Evolutionary conservation across 2,329 filamentous ascomycete genomes (phyloP).

Genomic region (Botrytis tulipae): DNA sequence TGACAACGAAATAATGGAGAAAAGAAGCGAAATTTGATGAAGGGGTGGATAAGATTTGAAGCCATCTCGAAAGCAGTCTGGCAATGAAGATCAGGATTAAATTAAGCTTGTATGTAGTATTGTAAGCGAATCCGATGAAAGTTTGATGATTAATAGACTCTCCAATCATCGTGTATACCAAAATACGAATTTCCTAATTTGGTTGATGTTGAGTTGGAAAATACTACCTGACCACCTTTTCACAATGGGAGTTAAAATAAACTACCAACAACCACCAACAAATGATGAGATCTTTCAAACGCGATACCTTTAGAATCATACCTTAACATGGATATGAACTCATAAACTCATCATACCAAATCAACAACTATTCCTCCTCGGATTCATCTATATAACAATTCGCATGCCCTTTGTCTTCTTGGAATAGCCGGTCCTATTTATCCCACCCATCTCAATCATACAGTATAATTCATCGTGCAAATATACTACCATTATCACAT

Average conservation of each 20-base stretch:
- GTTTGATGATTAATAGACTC: not conserved
- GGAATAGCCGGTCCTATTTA: not conserved
- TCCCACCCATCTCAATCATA: not conserved
- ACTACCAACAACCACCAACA: not conserved
- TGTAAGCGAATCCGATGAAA: not conserved
- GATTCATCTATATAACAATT: not conserved
- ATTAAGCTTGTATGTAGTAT: not conserved
- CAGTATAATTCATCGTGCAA: not conserved
- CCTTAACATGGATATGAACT: not conserved
- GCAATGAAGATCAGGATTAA: not conserved
- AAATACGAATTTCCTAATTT: not conserved
- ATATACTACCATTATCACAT: not conserved
- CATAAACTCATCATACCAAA: not conserved
- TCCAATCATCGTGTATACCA: not conserved
- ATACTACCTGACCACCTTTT: not conserved
- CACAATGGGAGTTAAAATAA: not conserved
- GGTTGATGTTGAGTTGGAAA: no score
- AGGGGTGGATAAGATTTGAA: constrained; percentile 5
- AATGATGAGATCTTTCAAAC: not conserved
- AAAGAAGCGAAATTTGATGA: constrained; percentile 7
- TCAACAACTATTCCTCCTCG: not conserved
- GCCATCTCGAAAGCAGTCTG: not conserved
- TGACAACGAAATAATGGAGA: not conserved
- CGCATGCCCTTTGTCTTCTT: not conserved
- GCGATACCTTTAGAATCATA: not conserved